These are phyloP conservation scores for Cicer judaicum DNA, from an alignment of 306 rosid genomes.

Conservation along the genomic window DNA sequence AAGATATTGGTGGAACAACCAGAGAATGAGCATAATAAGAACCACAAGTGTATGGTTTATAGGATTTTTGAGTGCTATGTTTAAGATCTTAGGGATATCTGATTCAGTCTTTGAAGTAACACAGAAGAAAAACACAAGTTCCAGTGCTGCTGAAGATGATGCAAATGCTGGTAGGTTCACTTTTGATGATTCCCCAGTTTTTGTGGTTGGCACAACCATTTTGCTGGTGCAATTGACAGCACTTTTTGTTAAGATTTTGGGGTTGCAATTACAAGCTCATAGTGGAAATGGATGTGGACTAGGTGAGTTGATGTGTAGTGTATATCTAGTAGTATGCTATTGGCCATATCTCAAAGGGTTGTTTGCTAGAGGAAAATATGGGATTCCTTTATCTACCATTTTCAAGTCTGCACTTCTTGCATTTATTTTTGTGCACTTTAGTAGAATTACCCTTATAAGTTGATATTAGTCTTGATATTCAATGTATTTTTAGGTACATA, in stretches of 20 bases:
- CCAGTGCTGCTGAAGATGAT: conserved; percentile 10
- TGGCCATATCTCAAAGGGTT: conserved; percentile 71
- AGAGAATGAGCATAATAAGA: conserved; percentile 60
- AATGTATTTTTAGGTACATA: background rate
- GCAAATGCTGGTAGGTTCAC: conserved; percentile 53
- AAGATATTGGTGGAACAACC: conserved; percentile 81
- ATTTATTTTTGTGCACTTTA: conserved; percentile 48
- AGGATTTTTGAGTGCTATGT: conserved; percentile 53
- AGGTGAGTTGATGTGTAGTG: conserved; percentile 54
- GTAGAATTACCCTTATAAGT: conserved; percentile 11
- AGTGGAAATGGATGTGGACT: conserved; percentile 50
- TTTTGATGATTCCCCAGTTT: conserved; percentile 64
- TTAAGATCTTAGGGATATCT: conserved; percentile 57
- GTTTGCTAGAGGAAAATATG: conserved; percentile 60
- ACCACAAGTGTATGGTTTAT: conserved; percentile 55
- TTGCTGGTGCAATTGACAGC: conserved; percentile 60
- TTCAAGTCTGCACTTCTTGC: conserved; percentile 55
- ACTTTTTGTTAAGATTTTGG: conserved; percentile 38
- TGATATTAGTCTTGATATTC: background rate
- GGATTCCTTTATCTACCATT: conserved; percentile 63
- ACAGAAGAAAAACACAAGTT: conserved; percentile 51
- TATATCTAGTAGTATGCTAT: conserved; percentile 53
- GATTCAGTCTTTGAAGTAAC: conserved; percentile 72
- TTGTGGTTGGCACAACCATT: conserved; percentile 63
- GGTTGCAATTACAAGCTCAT: conserved; percentile 32